Percentiles rank a stretch among this genome's conserved stretches.
Evolutionary conservation across 75 land plant species (phyloP).

Genomic region (Pinus taeda): DNA sequence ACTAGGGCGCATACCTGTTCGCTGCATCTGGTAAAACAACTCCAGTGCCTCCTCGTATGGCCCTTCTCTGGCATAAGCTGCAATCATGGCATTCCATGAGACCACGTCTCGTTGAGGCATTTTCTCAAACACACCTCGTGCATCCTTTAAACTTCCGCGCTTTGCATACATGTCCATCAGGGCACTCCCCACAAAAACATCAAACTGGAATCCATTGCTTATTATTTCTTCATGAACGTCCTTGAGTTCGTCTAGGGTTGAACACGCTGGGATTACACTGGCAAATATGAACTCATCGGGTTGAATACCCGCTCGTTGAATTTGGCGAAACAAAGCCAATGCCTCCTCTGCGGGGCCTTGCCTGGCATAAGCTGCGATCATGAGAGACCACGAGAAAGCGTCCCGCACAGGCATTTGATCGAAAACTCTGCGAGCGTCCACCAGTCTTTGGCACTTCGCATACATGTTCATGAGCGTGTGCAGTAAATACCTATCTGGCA

Average conservation of each 20-base stretch:
- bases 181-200: constrained; percentile 26
- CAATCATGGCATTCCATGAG: constrained; percentile 38
- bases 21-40: constrained; percentile 18
- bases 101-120: constrained; percentile 20
- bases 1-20: constrained; percentile 15
- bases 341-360: constrained; percentile 21
- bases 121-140: constrained; percentile 16
- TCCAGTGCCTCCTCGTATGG: constrained; percentile 7
- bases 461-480: constrained; percentile 30
- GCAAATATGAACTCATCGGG: constrained; percentile 25
- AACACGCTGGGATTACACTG: constrained; percentile 39
- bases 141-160: constrained; percentile 26
- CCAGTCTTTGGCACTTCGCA: constrained; percentile 15
- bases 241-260: not conserved
- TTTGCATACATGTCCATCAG: constrained; percentile 48
- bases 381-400: constrained; percentile 31
- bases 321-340: constrained; percentile 10
- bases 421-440: constrained; percentile 18
- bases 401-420: constrained; percentile 20
- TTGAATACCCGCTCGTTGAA: constrained; percentile 10
- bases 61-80: constrained; percentile 30
- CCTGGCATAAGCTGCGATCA: constrained; percentile 43
- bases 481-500: constrained; percentile 1
- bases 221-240: constrained; percentile 31
- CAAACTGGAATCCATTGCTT: constrained; percentile 20